Conservation (phyloP, 2,329 filamentous ascomycete species). For the Cladophialophora immunda region DNA sequence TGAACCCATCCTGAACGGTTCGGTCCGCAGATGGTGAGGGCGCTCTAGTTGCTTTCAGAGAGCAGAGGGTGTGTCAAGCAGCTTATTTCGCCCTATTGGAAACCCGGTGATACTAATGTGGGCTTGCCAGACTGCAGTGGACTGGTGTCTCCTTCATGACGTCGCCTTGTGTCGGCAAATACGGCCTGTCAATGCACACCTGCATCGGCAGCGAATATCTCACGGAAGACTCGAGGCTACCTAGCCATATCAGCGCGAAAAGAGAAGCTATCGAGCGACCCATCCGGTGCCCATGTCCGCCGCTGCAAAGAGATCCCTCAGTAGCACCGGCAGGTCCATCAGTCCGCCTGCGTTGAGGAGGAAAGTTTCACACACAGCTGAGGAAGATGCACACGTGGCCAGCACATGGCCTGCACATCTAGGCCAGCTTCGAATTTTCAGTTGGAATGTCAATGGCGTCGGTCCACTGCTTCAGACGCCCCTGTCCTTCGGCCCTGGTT, state of each 20-base stretch:
- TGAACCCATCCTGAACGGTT: slow-evolving; percentile 1
- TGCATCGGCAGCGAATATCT: not conserved
- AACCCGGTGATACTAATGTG: not conserved
- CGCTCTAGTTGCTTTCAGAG: not conserved
- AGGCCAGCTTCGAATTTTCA: slow-evolving; percentile 46
- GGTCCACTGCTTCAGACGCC: slow-evolving; percentile 51
- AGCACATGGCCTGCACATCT: slow-evolving; percentile 13
- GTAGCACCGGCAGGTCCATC: slow-evolving; percentile 26
- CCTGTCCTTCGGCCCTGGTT: slow-evolving; percentile 46
- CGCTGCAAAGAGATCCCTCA: slow-evolving; percentile 29
- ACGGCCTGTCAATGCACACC: not conserved
- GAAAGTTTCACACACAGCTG: slow-evolving; percentile 23
- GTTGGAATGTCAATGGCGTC: slow-evolving; percentile 61
- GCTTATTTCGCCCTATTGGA: slow-evolving; percentile 2
- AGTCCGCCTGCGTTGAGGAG: slow-evolving; percentile 31
- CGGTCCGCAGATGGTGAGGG: slow-evolving; percentile 3
- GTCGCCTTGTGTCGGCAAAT: not conserved
- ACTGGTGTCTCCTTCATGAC: not conserved
- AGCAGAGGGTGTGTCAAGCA: not conserved
- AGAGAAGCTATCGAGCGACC: not conserved
- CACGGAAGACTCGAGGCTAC: not conserved
- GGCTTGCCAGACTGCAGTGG: not conserved
- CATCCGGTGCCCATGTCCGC: slow-evolving; percentile 1
- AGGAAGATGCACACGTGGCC: slow-evolving; percentile 22
- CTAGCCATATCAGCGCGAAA: not conserved